Evolutionary conservation across 495 filamentous ascomycete species (phyloP).

Genomic region (Tuber microsphaerosporum): DNA sequence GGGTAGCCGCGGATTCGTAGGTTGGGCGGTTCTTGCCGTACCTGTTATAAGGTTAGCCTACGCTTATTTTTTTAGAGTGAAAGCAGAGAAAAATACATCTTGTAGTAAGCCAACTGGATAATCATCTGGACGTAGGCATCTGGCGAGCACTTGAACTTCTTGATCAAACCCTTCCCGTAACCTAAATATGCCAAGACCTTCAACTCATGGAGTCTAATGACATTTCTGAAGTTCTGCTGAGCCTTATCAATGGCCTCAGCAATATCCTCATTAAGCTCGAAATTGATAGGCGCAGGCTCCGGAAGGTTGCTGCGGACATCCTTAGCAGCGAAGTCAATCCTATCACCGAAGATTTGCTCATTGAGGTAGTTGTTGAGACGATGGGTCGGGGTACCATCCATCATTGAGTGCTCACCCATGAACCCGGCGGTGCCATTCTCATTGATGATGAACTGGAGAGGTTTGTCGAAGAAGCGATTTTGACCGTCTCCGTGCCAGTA

Average conservation of each 20-base stretch:
- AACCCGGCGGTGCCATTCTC: constrained; percentile 98
- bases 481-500: constrained; percentile 97
- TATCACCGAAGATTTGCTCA: constrained; percentile 80
- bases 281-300: constrained; percentile 68
- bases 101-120: constrained; percentile 97
- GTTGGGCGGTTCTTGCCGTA: constrained; percentile 96
- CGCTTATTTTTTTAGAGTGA: background rate
- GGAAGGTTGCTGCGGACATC: constrained; percentile 72
- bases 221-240: constrained; percentile 62
- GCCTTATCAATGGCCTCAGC: constrained; percentile 70
- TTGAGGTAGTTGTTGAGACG: constrained; percentile 91
- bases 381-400: constrained; percentile 98
- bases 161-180: constrained; percentile 97
- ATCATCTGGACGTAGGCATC: constrained; percentile 98
- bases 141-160: constrained; percentile 98
- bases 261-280: constrained; percentile 65
- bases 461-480: constrained; percentile 99
- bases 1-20: constrained; percentile 92
- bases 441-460: constrained; percentile 94
- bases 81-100: constrained; percentile 55
- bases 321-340: constrained; percentile 74
- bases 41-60: background rate
- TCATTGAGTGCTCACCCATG: constrained; percentile 99
- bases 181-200: constrained; percentile 90
- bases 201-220: constrained; percentile 83